Base-by-base conservation (phyloP, 495 filamentous ascomycete genomes). In the Penicillium subrubescens region DNA sequence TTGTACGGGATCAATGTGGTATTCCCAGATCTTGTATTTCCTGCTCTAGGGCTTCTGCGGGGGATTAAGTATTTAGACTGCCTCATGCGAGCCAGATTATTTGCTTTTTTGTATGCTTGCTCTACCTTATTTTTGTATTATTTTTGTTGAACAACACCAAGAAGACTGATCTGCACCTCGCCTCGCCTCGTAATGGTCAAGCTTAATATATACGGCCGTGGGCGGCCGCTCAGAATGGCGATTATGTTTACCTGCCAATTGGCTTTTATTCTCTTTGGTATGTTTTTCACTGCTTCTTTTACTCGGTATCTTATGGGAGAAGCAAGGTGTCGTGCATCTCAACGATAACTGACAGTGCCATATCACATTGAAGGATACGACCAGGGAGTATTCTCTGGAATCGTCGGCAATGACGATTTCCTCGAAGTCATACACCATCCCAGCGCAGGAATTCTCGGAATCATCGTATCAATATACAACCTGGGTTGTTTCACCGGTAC, bases 221-320 rank as follows among this genome's bases (percentile, higher is more conserved):
- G 77, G 46, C 68, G 68, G 37, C 54, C 72, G 51, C 75, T 77
- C 48, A 70, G 73, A 21, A 67, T 78, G 68, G 74, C 74, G 27
- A 76, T 78, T 59, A 67, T 76, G 66, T 68, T 78, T 65, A 77
- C 75, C 46, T 79, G 76, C 63, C 71, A 74, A 52, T 61, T 72
- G 31, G 69, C 79, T 27, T 82, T 80, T 60, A 73, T 82, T 43
- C 69, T 39, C 37, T 39, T 39, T 39, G 37, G 37, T 39, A 39
- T 15, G 37, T 15, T 8, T 35, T 8, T 8, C 34, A 8, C 10
- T 12, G n/a, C 8, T 8, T 35, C 34, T 8, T 35, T 8, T 7
- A 3, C 34, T 8, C 1, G 10, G 7, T 35, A 35, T n/a, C n/a
- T n/a, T n/a, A n/a, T n/a, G n/a, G n/a, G n/a, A n/a, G n/a, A n/a